These are phyloP conservation scores for Pythium graminicola DNA, from an alignment of 352 stramenopile species.

Conservation along the genomic window DNA sequence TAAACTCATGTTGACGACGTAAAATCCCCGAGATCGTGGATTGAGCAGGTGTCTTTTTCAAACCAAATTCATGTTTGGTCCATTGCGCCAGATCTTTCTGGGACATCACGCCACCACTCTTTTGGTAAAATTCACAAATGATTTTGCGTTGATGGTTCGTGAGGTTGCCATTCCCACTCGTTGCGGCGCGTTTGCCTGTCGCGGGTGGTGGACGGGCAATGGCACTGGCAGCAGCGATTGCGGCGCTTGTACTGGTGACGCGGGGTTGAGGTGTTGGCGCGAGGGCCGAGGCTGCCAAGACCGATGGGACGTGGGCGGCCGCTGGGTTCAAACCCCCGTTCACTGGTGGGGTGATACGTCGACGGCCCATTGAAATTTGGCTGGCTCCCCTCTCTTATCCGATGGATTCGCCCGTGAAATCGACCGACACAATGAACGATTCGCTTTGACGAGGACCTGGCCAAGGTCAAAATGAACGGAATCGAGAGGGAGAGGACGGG, in stretches of 20 bases:
- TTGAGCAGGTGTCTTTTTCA: constrained; percentile 77
- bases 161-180: constrained; percentile 62
- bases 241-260: not conserved
- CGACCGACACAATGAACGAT: not conserved
- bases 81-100: constrained; percentile 83
- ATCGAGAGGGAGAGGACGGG: constrained; percentile 3
- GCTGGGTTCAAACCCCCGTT: constrained; percentile 17
- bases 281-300: constrained; percentile 3
- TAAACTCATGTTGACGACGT: constrained; percentile 75
- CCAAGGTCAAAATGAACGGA: constrained; percentile 3
- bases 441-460: constrained; percentile 17
- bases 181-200: constrained; percentile 12
- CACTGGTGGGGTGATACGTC: constrained; percentile 16
- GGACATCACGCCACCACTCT: constrained; percentile 73
- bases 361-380: constrained; percentile 13
- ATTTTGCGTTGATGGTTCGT: constrained; percentile 82
- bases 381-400: constrained; percentile 23
- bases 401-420: constrained; percentile 2
- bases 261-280: not conserved
- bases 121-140: constrained; percentile 81
- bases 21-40: constrained; percentile 82
- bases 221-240: not conserved
- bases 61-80: constrained; percentile 81
- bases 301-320: constrained; percentile 21
- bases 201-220: not conserved